Base-by-base conservation (phyloP, 768 basidiomycete genomes). In the Lactarius deliciosus region DNA sequence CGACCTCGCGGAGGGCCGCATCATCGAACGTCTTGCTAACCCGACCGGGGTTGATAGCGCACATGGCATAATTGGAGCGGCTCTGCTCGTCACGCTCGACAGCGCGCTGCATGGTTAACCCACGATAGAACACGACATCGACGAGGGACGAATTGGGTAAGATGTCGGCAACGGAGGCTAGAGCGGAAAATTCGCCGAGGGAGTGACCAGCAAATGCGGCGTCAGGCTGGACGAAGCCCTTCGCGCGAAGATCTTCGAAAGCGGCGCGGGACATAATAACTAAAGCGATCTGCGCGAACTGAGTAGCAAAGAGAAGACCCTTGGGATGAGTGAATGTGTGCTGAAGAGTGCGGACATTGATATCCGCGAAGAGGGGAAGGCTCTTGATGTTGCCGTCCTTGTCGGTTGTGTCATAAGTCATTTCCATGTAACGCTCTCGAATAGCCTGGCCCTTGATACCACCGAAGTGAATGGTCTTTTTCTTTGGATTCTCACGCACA, bases 41-140 rank as follows among this genome's bases (percentile, higher is more conserved):
- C 63, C 96, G 90, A 72, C 93, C 90, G 3, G 96, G 96, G 77
- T 99, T 98, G 72, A 97, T 92, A n/a, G 97, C 96, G 77, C 95
- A 96, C 97, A 99, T 98, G 10, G 94, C 96, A 73, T 98, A 99
- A 75, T 96, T 94, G 30, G 94, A 96, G 43, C 97, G 86, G 73
- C 96, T 96, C 64, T 91, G 81, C 2, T 89, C 82, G 74, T 99
- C 97, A 38, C 97, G 93, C 78, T 97, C 94, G 65, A 99, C 97
- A 32, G 97, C 97, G 28, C 97, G 94, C 75, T 98, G 97, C 97
- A 98, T 99, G 41, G 97, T 99, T 75, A 99, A 96, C 72, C 97
- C 97, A 76, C 97, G 94, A 78, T 98, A 99, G 84, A 99, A 99
- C 32, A 99, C 96, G 73, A 99, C 93, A 71, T 99, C 97, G 73